Conservation (phyloP, 169 alveolate genomes). For the Eimeria sp. region DNA sequence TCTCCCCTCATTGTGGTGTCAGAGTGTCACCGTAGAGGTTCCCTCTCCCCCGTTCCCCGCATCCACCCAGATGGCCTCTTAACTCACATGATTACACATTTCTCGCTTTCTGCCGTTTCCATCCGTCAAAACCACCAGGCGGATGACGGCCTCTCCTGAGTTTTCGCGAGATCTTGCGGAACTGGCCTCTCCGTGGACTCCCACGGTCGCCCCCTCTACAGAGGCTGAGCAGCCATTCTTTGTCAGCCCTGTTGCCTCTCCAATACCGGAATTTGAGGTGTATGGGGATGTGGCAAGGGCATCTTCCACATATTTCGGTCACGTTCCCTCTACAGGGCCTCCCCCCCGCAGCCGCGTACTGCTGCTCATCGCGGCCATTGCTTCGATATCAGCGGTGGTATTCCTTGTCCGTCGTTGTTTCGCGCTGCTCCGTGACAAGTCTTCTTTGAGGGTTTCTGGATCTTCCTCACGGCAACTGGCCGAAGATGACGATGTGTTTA, state of each 20-base stretch:
- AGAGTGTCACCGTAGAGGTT: background rate
- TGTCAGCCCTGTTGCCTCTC: background rate
- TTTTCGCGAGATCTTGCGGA: constrained; percentile 28
- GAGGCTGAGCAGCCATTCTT: background rate
- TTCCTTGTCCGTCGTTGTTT: background rate
- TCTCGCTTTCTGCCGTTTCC: constrained; percentile 22
- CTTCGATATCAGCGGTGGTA: background rate
- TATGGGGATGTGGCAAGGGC: background rate
- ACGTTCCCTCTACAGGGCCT: background rate
- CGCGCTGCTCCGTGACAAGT: background rate
- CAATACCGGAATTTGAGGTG: background rate
- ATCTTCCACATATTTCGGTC: background rate
- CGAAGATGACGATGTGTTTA: background rate
- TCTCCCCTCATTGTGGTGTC: background rate
- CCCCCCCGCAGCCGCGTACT: background rate
- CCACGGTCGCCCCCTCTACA: constrained; percentile 1
- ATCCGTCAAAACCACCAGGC: constrained; percentile 48
- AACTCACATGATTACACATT: constrained; percentile 17
- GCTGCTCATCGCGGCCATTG: background rate
- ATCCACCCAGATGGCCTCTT: constrained; percentile 27
- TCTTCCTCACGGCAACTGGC: background rate
- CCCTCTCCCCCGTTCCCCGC: constrained; percentile 54
- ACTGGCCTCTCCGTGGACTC: constrained; percentile 6
- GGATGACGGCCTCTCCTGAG: constrained; percentile 48
- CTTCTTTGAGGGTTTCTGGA: background rate